A percentile compares a stretch with the other conserved stretches of the same genome.
These are phyloP conservation scores for Pythium dissimile DNA, from an alignment of 352 stramenopile species.

Conservation along the genomic window DNA sequence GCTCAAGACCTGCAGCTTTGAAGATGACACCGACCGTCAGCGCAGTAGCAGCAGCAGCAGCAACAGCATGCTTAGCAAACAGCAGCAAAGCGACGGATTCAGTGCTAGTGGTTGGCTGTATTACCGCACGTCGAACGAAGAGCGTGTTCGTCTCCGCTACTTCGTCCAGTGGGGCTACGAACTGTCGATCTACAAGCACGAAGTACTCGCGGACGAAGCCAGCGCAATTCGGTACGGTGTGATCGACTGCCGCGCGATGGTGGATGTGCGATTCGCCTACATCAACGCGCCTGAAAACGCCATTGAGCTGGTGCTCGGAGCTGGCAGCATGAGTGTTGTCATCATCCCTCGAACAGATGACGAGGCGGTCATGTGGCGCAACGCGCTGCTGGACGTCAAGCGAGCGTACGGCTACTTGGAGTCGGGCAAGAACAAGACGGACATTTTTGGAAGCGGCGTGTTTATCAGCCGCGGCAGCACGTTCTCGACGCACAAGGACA, in stretches of 20 bases:
- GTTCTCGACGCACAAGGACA: slow-evolving; percentile 81
- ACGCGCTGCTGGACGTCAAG: slow-evolving; percentile 79
- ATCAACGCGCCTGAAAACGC: slow-evolving; percentile 85
- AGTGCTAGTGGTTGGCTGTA: slow-evolving; percentile 82
- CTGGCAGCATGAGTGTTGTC: slow-evolving; percentile 57
- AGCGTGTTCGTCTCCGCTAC: slow-evolving; percentile 78
- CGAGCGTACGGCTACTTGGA: slow-evolving; percentile 72
- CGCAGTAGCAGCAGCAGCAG: slow-evolving; percentile 20
- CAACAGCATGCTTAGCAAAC: slow-evolving; percentile 5
- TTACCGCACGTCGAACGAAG: slow-evolving; percentile 79
- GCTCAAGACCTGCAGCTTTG: slow-evolving; percentile 79
- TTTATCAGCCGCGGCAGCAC: slow-evolving; percentile 85
- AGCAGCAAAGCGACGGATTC: slow-evolving; percentile 33
- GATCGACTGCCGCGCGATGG: slow-evolving; percentile 77
- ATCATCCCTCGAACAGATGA: slow-evolving; percentile 82
- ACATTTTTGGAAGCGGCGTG: slow-evolving; percentile 68
- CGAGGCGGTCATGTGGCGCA: slow-evolving; percentile 84
- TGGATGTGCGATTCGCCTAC: slow-evolving; percentile 81
- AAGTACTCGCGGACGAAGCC: slow-evolving; percentile 72
- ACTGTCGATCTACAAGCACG: slow-evolving; percentile 89
- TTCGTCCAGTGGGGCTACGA: slow-evolving; percentile 88
- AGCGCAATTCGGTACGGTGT: slow-evolving; percentile 83
- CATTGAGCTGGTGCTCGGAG: slow-evolving; percentile 74
- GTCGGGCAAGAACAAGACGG: slow-evolving; percentile 69
- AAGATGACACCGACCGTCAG: slow-evolving; percentile 16